Evolutionary conservation across 2,329 filamentous ascomycete species (phyloP).

Genomic region (Oidium heveae): DNA sequence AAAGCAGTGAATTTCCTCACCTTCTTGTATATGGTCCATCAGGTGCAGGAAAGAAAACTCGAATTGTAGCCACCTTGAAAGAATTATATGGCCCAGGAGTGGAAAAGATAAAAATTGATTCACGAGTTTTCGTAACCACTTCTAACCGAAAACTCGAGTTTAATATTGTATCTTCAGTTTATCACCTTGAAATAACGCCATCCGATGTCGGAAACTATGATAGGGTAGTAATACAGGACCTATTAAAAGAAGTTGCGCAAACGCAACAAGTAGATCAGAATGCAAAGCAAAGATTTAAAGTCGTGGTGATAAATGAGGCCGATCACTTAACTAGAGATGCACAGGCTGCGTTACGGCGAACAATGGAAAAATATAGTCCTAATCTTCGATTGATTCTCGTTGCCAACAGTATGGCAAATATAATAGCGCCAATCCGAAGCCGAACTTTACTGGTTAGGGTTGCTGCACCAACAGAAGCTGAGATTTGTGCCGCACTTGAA

Average conservation of each 20-base stretch:
- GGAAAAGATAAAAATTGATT: slow-evolving; percentile 99
- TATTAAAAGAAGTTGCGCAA: slow-evolving; percentile 93
- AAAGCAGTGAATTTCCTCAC: slow-evolving; percentile 93
- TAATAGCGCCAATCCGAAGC: slow-evolving; percentile 92
- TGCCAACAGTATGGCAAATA: slow-evolving; percentile 91
- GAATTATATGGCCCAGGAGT: slow-evolving; percentile 87
- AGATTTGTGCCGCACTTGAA: slow-evolving; percentile 61
- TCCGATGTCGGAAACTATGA: slow-evolving; percentile 94
- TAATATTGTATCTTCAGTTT: slow-evolving; percentile 91
- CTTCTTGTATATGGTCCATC: slow-evolving; percentile 92
- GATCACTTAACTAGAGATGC: slow-evolving; percentile 86
- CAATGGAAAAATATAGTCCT: slow-evolving; percentile 98
- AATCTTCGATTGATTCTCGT: slow-evolving; percentile 79
- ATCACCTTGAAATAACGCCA: slow-evolving; percentile 95
- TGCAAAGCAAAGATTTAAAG: slow-evolving; percentile 85
- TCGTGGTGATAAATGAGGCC: slow-evolving; percentile 97
- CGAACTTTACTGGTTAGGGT: slow-evolving; percentile 80
- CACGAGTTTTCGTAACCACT: slow-evolving; percentile 83
- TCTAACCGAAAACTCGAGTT: slow-evolving; percentile 96
- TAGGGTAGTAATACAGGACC: slow-evolving; percentile 79
- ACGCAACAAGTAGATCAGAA: slow-evolving; percentile 93
- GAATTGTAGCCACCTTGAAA: slow-evolving; percentile 83
- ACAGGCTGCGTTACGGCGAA: slow-evolving; percentile 77
- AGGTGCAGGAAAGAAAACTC: slow-evolving; percentile 90
- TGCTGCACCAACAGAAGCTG: slow-evolving; percentile 59